These are phyloP conservation scores for Biscutella laevigata DNA, from an alignment of 441 rosid species.

Conservation along the genomic window DNA sequence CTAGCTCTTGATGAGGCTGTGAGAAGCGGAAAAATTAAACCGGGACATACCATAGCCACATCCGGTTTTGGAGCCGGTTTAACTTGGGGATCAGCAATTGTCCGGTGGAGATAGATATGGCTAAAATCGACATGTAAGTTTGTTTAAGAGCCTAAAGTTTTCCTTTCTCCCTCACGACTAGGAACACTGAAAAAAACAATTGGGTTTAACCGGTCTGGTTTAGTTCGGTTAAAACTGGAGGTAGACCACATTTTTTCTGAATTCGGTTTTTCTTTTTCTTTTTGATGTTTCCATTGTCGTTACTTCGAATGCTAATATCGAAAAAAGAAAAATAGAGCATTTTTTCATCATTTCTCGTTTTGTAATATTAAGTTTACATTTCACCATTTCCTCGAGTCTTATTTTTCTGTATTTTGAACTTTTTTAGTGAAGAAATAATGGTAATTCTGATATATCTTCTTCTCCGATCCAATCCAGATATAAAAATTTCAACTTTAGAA, in stretches of 20 bases:
- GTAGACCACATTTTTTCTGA: conserved; percentile 20
- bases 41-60: conserved; percentile 66
- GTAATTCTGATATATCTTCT: too few relatives aligned
- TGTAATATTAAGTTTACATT: conserved; percentile 4
- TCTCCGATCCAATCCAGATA: too few relatives aligned
- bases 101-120: conserved; percentile 65
- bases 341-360: not conserved
- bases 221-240: conserved; percentile 1
- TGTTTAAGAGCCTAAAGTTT: conserved; percentile 5
- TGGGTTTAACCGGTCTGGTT: conserved; percentile 7
- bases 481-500: too few relatives aligned
- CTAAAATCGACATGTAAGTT: not conserved
- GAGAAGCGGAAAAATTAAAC: conserved; percentile 73
- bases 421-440: too few relatives aligned
- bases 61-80: conserved; percentile 95
- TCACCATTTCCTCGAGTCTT: not conserved
- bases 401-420: not conserved
- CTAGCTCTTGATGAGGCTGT: conserved; percentile 90
- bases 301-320: conserved; percentile 13
- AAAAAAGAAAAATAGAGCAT: not conserved
- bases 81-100: conserved; percentile 84
- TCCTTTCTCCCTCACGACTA: not conserved
- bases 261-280: not conserved
- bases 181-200: conserved; percentile 10
- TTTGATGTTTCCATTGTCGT: conserved; percentile 10